phyloP scores from a whole-genome alignment of 805 yeast genomes.

The Scheffersomyces coipomensis region DNA sequence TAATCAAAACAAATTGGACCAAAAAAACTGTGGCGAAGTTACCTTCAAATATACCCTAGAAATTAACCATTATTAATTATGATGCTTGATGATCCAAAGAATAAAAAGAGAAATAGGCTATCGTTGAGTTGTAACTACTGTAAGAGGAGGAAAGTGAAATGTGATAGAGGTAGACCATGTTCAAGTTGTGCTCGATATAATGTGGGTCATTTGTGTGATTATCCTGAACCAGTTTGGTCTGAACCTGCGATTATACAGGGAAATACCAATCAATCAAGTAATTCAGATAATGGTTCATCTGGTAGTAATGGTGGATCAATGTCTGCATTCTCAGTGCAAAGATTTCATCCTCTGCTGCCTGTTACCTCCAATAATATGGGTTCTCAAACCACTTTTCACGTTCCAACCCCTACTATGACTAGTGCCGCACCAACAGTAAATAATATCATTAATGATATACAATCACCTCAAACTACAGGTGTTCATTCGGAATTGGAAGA shows the following conservation, averaged over 20 bases:
- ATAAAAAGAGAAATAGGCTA: constrained; percentile 22
- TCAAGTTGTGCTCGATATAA: constrained; percentile 27
- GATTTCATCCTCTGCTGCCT: constrained; percentile 4
- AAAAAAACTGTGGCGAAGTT: too few species aligned
- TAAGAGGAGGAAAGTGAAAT: constrained; percentile 34
- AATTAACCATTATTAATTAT: too few species aligned
- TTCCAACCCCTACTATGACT: constrained; percentile 1
- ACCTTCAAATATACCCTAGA: too few species aligned
- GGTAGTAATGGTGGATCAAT: background rate
- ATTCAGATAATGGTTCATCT: background rate
- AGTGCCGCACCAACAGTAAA: background rate
- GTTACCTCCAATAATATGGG: background rate
- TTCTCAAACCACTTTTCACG: background rate
- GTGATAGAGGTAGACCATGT: constrained; percentile 37
- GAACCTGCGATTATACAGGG: background rate
- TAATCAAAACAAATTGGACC: too few species aligned
- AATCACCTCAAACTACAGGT: background rate
- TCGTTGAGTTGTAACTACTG: constrained; percentile 34
- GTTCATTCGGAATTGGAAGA: constrained; percentile 25
- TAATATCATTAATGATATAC: background rate
- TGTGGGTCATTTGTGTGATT: constrained; percentile 20
- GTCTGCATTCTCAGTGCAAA: constrained; percentile 2
- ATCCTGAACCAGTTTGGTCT: constrained; percentile 14
- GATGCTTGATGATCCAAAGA: background rate
- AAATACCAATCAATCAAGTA: background rate